These are phyloP conservation scores for Colletotrichum sansevieriae DNA, from an alignment of 2,329 filamentous ascomycete genomes.

Conservation along the genomic window DNA sequence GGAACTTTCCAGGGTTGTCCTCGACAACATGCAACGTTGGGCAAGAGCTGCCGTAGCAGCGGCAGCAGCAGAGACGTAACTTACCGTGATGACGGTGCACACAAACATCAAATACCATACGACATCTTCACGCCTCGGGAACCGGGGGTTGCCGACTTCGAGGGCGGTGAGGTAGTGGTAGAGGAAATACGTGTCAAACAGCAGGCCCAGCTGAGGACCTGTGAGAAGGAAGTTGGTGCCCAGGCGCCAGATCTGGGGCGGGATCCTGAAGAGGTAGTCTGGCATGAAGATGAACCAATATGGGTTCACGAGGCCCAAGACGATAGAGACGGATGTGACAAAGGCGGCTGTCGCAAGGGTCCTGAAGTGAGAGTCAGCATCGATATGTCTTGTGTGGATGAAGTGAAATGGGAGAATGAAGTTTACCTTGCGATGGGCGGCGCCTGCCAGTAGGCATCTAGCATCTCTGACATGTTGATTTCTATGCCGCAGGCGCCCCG, in stretches of 20 bases:
- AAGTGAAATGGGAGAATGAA: not conserved
- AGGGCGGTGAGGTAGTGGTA: conserved; percentile 83
- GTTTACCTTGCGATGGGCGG: conserved; percentile 59
- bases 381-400: not conserved
- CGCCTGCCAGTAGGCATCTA: conserved; percentile 55
- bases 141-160: conserved; percentile 79
- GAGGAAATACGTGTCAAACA: conserved; percentile 81
- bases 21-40: conserved; percentile 15
- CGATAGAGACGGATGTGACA: conserved; percentile 70
- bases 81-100: conserved; percentile 80
- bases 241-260: conserved; percentile 59
- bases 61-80: conserved; percentile 54
- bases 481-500: conserved; percentile 25
- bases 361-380: conserved; percentile 58
- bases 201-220: conserved; percentile 58
- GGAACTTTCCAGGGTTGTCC: conserved; percentile 28
- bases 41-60: conserved; percentile 8
- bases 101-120: conserved; percentile 85
- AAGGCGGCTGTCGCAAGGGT: conserved; percentile 75
- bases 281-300: conserved; percentile 66
- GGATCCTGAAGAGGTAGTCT: conserved; percentile 64
- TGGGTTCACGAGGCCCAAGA: conserved; percentile 65
- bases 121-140: conserved; percentile 81
- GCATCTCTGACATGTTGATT: conserved; percentile 39
- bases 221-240: conserved; percentile 59